A percentile compares a stretch with the other conserved stretches of the same genome.
These are phyloP conservation scores for Cinnamomum chago DNA, from an alignment of 164 flowering plant species.

Conservation along the genomic window DNA sequence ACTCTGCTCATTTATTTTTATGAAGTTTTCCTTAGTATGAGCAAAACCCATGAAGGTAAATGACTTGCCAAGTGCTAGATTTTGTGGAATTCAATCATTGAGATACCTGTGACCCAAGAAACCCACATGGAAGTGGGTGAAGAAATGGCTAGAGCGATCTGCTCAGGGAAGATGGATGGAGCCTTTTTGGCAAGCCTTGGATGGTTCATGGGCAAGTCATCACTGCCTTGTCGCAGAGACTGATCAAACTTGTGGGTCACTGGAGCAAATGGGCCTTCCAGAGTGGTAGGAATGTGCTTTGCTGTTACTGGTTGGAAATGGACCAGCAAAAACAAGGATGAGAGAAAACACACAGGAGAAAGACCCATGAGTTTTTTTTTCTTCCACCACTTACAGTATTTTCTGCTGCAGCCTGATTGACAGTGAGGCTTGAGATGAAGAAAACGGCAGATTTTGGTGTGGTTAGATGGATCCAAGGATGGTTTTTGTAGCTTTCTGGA, in stretches of 20 bases:
- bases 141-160: conserved; percentile 75
- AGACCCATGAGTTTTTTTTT: conserved; percentile 3
- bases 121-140: conserved; percentile 82
- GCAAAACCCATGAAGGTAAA: not conserved
- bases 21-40: not conserved
- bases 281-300: conserved; percentile 58
- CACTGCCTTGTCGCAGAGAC: conserved; percentile 63
- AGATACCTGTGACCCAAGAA: conserved; percentile 88
- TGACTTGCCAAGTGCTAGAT: not conserved
- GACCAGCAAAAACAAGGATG: not conserved
- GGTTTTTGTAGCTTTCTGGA: not conserved
- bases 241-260: conserved; percentile 62
- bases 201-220: conserved; percentile 73
- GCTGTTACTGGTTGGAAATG: not conserved
- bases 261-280: conserved; percentile 82
- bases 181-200: conserved; percentile 63
- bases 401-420: not conserved
- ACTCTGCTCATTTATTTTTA: not conserved
- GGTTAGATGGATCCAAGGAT: not conserved
- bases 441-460: not conserved
- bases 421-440: not conserved
- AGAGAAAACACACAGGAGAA: not conserved
- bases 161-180: conserved; percentile 62
- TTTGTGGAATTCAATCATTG: not conserved
- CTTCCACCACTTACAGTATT: not conserved